A percentile compares a stretch with the other conserved stretches of the same genome.
phyloP scores from a whole-genome alignment of 257 asterid species.

The Scutellaria baicalensis region DNA sequence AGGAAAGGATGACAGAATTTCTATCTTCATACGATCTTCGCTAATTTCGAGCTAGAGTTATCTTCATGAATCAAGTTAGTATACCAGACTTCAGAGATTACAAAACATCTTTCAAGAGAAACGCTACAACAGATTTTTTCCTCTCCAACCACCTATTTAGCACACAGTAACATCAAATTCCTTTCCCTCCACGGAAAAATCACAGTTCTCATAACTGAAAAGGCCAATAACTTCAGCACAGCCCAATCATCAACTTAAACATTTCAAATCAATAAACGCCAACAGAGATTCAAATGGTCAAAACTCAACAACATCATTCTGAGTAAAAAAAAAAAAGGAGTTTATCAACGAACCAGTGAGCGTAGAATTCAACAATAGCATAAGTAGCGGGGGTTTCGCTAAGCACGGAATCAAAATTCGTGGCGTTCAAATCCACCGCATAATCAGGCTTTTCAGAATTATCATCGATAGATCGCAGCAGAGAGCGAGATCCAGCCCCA shows the following conservation, averaged over 20 bases:
- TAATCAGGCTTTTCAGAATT: constrained; percentile 36
- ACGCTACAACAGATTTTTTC: not conserved
- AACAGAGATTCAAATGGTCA: not conserved
- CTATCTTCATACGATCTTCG: not conserved
- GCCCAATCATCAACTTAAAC: not conserved
- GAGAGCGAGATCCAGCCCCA: constrained; percentile 51
- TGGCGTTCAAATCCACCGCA: constrained; percentile 66
- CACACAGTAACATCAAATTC: not conserved
- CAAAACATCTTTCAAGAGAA: not conserved
- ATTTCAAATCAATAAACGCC: not conserved
- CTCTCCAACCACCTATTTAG: not conserved
- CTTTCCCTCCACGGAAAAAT: not conserved
- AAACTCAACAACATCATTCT: not conserved
- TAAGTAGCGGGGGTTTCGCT: constrained; percentile 61
- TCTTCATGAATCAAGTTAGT: not conserved
- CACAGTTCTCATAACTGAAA: not conserved
- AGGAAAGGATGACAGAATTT: not conserved
- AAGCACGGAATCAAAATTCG: constrained; percentile 62
- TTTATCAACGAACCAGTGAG: constrained; percentile 56
- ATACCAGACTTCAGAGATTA: not conserved
- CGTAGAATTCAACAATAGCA: constrained; percentile 84
- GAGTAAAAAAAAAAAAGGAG: not conserved
- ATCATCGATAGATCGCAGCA: constrained; percentile 51
- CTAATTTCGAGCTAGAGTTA: not conserved
- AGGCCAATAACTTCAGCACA: not conserved